phyloP scores from a whole-genome alignment of 1,139 yeast genomes.

The Saccharomyces hybrid region DNA sequence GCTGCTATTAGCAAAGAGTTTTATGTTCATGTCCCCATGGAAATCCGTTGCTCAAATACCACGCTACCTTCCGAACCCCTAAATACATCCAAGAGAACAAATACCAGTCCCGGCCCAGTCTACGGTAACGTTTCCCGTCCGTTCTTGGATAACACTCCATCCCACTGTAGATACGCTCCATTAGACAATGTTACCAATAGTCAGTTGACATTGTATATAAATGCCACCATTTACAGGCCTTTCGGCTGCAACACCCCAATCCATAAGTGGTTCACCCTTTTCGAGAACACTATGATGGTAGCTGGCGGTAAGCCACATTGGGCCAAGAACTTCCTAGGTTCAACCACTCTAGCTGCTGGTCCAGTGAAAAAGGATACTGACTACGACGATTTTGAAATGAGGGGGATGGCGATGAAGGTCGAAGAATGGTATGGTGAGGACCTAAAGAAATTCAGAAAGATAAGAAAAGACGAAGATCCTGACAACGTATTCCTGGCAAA shows the following conservation, averaged over 20 bases:
- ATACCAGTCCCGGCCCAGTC: conserved; percentile 62
- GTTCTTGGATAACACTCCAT: conserved; percentile 70
- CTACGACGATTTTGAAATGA: conserved; percentile 61
- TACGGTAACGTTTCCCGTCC: conserved; percentile 82
- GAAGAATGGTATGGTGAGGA: conserved; percentile 76
- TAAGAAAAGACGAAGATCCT: conserved; percentile 69
- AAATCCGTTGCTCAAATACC: conserved; percentile 86
- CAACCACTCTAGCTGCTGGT: conserved; percentile 35
- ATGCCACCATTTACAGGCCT: conserved; percentile 95
- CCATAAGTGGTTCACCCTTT: conserved; percentile 72
- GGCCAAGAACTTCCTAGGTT: conserved; percentile 95
- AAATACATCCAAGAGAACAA: conserved; percentile 34
- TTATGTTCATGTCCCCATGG: conserved; percentile 92
- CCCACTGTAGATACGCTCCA: conserved; percentile 45
- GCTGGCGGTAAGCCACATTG: conserved; percentile 96
- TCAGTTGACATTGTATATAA: conserved; percentile 76
- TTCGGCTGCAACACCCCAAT: conserved; percentile 68
- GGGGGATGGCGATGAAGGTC: conserved; percentile 66
- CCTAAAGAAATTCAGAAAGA: conserved; percentile 48
- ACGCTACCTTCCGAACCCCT: conserved; percentile 42
- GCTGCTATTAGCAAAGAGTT: conserved; percentile 57
- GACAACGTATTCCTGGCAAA: conserved; percentile 73
- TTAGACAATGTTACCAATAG: conserved; percentile 54
- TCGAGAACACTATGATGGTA: conserved; percentile 66
- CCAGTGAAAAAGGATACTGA: conserved; percentile 30